Evolutionary conservation across 2,329 filamentous ascomycete species (phyloP).

Genomic region (Verticillium longisporum): DNA sequence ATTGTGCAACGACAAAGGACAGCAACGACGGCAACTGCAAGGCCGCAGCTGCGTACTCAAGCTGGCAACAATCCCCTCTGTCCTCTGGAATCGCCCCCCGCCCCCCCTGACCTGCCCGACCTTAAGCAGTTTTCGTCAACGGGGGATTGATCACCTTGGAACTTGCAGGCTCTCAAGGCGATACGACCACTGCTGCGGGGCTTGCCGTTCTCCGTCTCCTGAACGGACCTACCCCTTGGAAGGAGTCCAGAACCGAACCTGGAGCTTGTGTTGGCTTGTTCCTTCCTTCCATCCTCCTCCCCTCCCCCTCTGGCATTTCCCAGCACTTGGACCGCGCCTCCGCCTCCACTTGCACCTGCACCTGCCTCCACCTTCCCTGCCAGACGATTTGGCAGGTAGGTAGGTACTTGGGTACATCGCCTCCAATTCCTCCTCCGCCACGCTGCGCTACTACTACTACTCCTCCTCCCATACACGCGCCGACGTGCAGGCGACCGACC

Average conservation of each 20-base stretch:
- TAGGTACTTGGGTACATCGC: neutral
- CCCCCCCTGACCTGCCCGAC: neutral
- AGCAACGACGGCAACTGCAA: neutral
- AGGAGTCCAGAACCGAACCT: neutral
- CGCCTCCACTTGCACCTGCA: neutral
- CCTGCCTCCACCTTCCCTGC: neutral
- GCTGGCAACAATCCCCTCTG: neutral
- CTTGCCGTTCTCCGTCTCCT: neutral
- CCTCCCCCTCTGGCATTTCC: neutral
- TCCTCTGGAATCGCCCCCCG: neutral
- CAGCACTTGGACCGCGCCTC: neutral
- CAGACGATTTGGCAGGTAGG: neutral
- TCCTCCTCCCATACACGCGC: neutral
- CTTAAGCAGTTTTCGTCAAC: neutral
- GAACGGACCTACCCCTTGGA: neutral
- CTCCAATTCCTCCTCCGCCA: neutral
- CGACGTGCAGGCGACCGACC: neutral
- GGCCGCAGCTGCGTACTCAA: neutral
- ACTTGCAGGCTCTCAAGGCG: neutral
- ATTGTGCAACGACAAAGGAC: neutral
- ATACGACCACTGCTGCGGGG: neutral
- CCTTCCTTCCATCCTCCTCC: neutral
- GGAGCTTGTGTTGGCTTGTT: slow-evolving; percentile 1
- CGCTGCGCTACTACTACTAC: neutral
- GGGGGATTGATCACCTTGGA: neutral